Evolutionary conservation across 108 stramenopile species (phyloP).

Genomic region (Schizochytrium sp.): DNA sequence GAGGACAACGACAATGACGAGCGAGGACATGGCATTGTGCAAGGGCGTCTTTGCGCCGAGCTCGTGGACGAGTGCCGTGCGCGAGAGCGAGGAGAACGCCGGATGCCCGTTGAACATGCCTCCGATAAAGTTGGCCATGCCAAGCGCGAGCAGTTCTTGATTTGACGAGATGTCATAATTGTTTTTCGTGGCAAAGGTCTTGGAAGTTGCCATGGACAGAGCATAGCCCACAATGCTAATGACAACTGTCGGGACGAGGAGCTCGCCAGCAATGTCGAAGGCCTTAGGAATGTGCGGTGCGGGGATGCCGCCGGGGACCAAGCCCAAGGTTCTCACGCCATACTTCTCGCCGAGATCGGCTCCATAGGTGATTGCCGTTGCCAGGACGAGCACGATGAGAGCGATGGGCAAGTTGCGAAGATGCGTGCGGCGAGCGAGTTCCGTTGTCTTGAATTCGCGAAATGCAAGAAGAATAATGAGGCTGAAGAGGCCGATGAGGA

Average conservation of each 20-base stretch:
- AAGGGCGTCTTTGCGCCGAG: not conserved
- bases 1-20: not conserved
- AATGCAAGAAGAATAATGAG: not conserved
- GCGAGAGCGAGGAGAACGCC: not conserved
- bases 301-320: not conserved
- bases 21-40: not conserved
- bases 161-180: slow-evolving; percentile 2
- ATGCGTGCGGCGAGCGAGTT: not conserved
- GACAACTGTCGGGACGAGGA: not conserved
- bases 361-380: not conserved
- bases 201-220: not conserved
- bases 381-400: not conserved
- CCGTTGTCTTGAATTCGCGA: not conserved
- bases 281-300: not conserved
- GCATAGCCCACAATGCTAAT: slow-evolving; percentile 1
- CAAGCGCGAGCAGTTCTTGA: not conserved
- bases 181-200: slow-evolving; percentile 2
- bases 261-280: not conserved
- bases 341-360: not conserved
- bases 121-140: not conserved
- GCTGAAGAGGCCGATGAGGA: not conserved
- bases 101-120: not conserved
- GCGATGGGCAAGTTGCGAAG: not conserved
- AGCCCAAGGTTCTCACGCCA: not conserved
- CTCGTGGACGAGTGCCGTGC: not conserved